phyloP scores from a whole-genome alignment of 116 monocot genomes.

The Trichopus zeylanicus region DNA sequence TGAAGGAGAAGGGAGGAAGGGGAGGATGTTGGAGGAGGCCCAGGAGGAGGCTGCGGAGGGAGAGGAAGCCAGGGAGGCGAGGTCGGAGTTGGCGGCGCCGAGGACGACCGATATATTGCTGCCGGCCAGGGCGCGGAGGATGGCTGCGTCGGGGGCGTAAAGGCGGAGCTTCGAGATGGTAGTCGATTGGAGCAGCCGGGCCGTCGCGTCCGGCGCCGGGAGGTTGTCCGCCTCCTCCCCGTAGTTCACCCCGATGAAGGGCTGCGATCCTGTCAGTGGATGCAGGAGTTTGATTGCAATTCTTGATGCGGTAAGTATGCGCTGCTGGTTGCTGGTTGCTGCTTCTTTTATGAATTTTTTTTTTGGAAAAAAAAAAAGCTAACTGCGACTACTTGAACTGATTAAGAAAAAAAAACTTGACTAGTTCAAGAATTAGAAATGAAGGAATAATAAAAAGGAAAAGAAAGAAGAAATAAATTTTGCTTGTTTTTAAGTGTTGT shows the following conservation, averaged over 20 bases:
- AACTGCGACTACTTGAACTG: no score
- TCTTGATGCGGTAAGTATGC: no score
- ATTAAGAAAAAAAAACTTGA: no score
- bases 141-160: conserved; percentile 39
- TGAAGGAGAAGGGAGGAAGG: conserved; percentile 38
- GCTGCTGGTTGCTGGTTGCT: neutral
- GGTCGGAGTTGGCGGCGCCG: conserved; percentile 54
- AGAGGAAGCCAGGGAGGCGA: conserved; percentile 42
- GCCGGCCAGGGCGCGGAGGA: conserved; percentile 38
- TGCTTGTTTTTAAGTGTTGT: no score
- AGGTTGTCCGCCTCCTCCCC: conserved; percentile 69
- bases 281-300: neutral
- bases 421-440: no score
- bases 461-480: no score
- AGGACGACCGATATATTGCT: conserved; percentile 42
- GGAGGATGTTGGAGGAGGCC: conserved; percentile 50
- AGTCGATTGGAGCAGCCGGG: conserved; percentile 45
- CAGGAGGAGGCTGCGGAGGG: conserved; percentile 44
- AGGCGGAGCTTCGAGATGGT: conserved; percentile 52
- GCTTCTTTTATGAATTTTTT: no score
- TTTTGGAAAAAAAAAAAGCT: no score
- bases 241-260: conserved; percentile 70
- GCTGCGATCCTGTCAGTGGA: conserved; percentile 25
- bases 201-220: conserved; percentile 48
- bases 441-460: no score